These are phyloP conservation scores for Hypoxylon fuscum DNA, from an alignment of 495 filamentous ascomycete genomes.

Conservation along the genomic window DNA sequence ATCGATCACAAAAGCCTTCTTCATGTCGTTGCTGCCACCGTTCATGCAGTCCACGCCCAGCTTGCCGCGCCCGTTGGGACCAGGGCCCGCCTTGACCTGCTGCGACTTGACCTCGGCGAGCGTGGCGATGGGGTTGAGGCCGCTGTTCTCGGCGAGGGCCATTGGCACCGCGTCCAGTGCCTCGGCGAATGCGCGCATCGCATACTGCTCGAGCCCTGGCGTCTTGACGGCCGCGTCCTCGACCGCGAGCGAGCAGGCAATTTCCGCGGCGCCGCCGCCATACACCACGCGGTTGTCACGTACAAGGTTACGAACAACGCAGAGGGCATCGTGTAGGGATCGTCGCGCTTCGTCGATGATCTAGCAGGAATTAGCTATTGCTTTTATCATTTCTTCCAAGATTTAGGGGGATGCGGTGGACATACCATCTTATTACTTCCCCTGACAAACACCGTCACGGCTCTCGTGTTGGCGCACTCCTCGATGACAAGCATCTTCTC, in stretches of 20 bases:
- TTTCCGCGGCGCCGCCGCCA: constrained; percentile 95
- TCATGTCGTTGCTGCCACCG: constrained; percentile 94
- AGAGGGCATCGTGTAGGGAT: constrained; percentile 95
- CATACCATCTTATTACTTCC: constrained; percentile 99
- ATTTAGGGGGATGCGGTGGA: background rate
- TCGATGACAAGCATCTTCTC: constrained; percentile 99
- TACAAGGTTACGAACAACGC: constrained; percentile 96
- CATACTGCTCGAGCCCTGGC: constrained; percentile 95
- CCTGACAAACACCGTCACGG: constrained; percentile 93
- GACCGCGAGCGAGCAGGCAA: constrained; percentile 95
- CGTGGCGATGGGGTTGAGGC: constrained; percentile 93
- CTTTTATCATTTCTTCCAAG: background rate
- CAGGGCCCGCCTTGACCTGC: constrained; percentile 91
- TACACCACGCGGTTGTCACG: constrained; percentile 98
- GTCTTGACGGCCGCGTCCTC: constrained; percentile 96
- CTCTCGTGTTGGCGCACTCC: constrained; percentile 96
- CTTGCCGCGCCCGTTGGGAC: constrained; percentile 68
- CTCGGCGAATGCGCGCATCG: constrained; percentile 97
- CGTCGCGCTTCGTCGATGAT: constrained; percentile 99
- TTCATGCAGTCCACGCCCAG: constrained; percentile 98
- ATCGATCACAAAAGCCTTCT: constrained; percentile 96
- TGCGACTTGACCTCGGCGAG: constrained; percentile 93
- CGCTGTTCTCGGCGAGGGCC: constrained; percentile 97
- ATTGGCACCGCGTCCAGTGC: constrained; percentile 95
- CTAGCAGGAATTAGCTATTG: constrained; percentile 56